Percentiles rank a stretch among this genome's conserved stretches.
phyloP scores from a whole-genome alignment of 2,329 filamentous ascomycete species.

The Epichloe coenophiala region DNA sequence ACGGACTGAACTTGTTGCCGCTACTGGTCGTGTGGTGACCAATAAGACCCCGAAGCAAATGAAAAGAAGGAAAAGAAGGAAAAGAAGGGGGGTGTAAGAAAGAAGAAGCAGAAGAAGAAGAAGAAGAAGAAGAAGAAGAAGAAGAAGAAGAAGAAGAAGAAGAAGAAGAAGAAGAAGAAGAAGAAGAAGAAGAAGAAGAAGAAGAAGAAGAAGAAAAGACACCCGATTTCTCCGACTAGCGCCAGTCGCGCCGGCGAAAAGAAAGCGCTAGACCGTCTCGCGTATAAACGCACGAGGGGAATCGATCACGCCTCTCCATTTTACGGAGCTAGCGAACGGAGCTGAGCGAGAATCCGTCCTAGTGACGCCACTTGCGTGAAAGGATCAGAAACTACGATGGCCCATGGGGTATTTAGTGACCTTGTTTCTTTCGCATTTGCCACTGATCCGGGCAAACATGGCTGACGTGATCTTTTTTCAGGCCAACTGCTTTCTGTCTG shows the following conservation, averaged over 20 bases:
- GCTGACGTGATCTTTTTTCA: too few relatives aligned
- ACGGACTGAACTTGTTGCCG: background rate
- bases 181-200: too few relatives aligned
- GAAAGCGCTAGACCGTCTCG: background rate
- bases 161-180: background rate
- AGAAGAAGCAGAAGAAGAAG: background rate
- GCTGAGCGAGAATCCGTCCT: background rate
- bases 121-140: background rate
- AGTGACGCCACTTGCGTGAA: background rate
- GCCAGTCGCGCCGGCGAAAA: too few relatives aligned
- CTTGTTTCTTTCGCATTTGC: background rate
- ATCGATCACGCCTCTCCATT: background rate
- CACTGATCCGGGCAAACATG: background rate
- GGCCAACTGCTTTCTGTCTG: too few relatives aligned
- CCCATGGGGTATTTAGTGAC: too few relatives aligned
- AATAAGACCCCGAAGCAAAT: background rate
- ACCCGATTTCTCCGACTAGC: too few relatives aligned
- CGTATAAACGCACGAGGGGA: background rate
- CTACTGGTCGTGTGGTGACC: background rate
- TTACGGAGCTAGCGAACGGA: background rate
- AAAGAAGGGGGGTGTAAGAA: background rate
- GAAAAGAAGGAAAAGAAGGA: background rate
- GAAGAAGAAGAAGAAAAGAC: background rate
- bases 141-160: background rate
- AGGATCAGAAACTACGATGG: too few relatives aligned